Evolutionary conservation across 2,329 filamentous ascomycete species (phyloP).

Genomic region (Epichloe baconii): DNA sequence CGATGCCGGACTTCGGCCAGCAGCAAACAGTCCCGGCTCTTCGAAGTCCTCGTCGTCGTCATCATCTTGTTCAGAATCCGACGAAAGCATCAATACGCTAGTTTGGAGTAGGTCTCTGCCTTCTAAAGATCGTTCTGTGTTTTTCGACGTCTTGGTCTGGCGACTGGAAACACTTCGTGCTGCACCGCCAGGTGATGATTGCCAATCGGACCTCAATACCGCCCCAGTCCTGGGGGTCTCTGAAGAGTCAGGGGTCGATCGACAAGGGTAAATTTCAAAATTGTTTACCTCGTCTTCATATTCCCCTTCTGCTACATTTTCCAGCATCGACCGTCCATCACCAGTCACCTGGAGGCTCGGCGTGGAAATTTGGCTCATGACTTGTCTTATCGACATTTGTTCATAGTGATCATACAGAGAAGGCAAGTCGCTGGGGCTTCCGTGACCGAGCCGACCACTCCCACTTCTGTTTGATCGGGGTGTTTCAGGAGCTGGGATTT

Average conservation of each 20-base stretch:
- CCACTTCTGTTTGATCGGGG: constrained; percentile 15
- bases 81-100: constrained; percentile 44
- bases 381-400: constrained; percentile 36
- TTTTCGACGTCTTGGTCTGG: constrained; percentile 38
- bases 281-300: neutral
- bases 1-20: neutral
- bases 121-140: constrained; percentile 31
- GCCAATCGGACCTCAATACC: constrained; percentile 11
- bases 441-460: constrained; percentile 10
- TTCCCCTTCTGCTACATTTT: neutral
- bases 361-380: constrained; percentile 17
- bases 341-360: constrained; percentile 1
- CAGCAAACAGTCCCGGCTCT: neutral
- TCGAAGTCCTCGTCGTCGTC: constrained; percentile 9
- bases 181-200: constrained; percentile 25
- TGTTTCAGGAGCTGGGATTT: constrained; percentile 11
- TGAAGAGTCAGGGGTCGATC: constrained; percentile 2
- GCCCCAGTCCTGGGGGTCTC: constrained; percentile 10
- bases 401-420: constrained; percentile 47
- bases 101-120: constrained; percentile 40
- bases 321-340: neutral
- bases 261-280: neutral
- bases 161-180: constrained; percentile 41
- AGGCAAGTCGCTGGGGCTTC: constrained; percentile 28
- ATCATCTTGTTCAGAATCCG: constrained; percentile 39